Conservation (phyloP, 768 basidiomycete genomes). For the Gyrodon lividus region DNA sequence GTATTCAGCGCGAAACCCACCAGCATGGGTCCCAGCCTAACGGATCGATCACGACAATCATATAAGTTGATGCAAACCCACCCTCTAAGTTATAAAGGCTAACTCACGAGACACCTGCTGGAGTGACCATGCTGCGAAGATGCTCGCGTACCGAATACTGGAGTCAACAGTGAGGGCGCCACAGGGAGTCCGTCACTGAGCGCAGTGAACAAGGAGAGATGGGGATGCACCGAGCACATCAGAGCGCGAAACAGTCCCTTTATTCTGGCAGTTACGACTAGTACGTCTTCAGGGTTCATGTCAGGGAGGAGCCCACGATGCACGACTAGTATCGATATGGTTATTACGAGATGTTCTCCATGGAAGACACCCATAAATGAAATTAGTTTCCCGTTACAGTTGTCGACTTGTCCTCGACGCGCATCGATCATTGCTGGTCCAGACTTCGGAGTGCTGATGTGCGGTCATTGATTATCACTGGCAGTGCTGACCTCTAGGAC, state of each 20-base stretch:
- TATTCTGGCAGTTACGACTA: constrained; percentile 15
- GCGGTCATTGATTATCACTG: neutral
- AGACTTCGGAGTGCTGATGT: neutral
- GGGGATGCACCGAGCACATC: constrained; percentile 1
- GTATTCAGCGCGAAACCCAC: constrained; percentile 35
- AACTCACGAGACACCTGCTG: constrained; percentile 24
- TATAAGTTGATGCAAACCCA: neutral
- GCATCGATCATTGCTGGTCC: too few relatives aligned
- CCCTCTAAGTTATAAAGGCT: neutral
- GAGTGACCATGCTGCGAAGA: constrained; percentile 16
- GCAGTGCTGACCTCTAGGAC: too few relatives aligned
- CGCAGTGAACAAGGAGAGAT: constrained; percentile 4
- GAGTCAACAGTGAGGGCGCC: constrained; percentile 2
- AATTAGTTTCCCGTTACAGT: neutral
- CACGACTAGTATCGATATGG: neutral
- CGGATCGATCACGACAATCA: neutral
- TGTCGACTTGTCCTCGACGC: neutral
- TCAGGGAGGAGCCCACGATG: constrained; percentile 6
- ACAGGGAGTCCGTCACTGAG: constrained; percentile 8
- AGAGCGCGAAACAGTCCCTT: constrained; percentile 3
- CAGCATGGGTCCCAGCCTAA: constrained; percentile 36
- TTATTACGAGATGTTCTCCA: constrained; percentile 14
- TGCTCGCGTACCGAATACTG: constrained; percentile 5
- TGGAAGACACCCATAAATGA: neutral
- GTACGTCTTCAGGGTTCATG: constrained; percentile 24